A percentile compares a stretch with the other conserved stretches of the same genome.
phyloP scores from a whole-genome alignment of 305 asterid species.

The Fraxinus albicans region DNA sequence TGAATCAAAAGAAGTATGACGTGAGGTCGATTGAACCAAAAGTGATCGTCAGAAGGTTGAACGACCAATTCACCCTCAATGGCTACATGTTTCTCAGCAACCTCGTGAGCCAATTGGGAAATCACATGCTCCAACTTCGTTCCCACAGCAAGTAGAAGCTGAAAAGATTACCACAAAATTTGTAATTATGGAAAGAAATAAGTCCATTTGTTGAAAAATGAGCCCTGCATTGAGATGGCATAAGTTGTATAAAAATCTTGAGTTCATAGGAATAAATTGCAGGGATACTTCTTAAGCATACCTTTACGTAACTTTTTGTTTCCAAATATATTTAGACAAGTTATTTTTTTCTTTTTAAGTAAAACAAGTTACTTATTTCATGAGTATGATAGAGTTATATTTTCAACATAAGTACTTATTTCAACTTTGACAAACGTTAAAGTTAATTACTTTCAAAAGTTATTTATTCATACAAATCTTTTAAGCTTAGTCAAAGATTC shows the following conservation, averaged over 20 bases:
- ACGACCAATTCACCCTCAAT: conserved; percentile 87
- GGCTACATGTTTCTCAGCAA: conserved; percentile 87
- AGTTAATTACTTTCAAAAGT: background rate
- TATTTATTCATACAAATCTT: background rate
- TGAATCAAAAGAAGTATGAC: conserved; percentile 75
- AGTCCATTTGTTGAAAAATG: background rate
- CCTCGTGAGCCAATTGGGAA: conserved; percentile 78
- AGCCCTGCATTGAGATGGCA: background rate
- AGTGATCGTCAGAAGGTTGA: conserved; percentile 83
- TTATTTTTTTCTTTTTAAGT: background rate
- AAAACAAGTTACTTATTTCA: background rate
- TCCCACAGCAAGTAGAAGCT: conserved; percentile 91
- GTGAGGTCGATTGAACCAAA: conserved; percentile 86
- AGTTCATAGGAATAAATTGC: background rate
- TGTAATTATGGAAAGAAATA: background rate
- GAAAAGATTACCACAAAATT: background rate
- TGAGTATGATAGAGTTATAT: background rate
- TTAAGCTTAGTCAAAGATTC: background rate
- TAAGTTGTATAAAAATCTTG: background rate
- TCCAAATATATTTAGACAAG: background rate
- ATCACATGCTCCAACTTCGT: conserved; percentile 91
- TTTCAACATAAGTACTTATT: background rate
- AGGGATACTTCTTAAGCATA: background rate
- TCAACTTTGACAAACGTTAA: background rate
- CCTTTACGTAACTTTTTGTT: background rate